phyloP scores from a whole-genome alignment of 495 filamentous ascomycete genomes.

The Penicillium paxilli region DNA sequence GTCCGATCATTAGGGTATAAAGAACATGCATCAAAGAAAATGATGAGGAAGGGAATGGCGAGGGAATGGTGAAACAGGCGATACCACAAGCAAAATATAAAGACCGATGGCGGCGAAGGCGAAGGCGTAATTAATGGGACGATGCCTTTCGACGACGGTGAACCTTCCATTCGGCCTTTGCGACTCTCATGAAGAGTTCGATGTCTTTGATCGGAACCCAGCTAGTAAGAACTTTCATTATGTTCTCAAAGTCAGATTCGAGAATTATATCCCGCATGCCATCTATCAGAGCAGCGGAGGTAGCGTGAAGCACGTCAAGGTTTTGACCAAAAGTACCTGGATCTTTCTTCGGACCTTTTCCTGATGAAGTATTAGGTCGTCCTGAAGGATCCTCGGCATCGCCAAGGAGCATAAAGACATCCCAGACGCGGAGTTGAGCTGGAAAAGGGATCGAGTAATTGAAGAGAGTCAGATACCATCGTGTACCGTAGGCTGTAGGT shows the following conservation, averaged over 20 bases:
- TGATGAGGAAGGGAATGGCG: conserved; percentile 4
- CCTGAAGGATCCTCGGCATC: conserved; percentile 51
- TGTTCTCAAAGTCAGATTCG: conserved; percentile 94
- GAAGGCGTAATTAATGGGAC: conserved; percentile 14
- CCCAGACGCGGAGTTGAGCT: conserved; percentile 97
- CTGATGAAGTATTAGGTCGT: conserved; percentile 33
- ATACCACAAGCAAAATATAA: not conserved
- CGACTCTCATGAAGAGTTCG: conserved; percentile 91
- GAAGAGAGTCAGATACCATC: conserved; percentile 98
- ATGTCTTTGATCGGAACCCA: conserved; percentile 96
- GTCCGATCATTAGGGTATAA: conserved; percentile 29
- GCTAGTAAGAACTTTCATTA: conserved; percentile 95
- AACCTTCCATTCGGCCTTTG: conserved; percentile 87
- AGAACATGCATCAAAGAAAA: conserved; percentile 13
- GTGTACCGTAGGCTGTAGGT: conserved; percentile 88
- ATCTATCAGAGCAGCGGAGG: conserved; percentile 87
- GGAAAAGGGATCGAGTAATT: conserved; percentile 96
- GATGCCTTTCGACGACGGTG: conserved; percentile 52
- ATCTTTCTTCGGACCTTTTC: conserved; percentile 43
- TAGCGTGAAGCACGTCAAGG: conserved; percentile 88
- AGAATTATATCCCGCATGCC: conserved; percentile 88
- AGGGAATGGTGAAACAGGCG: not conserved
- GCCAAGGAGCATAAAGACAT: conserved; percentile 96
- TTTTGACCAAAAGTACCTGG: conserved; percentile 58
- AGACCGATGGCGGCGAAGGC: too few relatives aligned